Base-by-base conservation (phyloP, 768 basidiomycete species). In the Lactarius akahatsu region DNA sequence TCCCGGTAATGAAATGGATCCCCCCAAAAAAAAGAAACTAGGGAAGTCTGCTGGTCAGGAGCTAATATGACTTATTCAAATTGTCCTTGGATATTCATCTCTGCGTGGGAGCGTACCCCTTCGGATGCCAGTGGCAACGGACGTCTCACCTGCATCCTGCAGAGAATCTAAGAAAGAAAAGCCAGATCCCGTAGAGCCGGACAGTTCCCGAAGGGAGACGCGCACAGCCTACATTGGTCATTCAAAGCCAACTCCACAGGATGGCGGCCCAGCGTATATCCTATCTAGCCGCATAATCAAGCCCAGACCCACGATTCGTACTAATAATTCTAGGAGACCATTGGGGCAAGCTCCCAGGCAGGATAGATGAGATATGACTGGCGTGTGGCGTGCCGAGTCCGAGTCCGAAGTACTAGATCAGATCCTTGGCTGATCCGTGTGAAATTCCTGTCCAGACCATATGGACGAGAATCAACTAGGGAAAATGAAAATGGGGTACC, bases 201-300 rank as follows among this genome's bases (percentile, higher is more conserved):
- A 50, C 26, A 50, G 23, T 50, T 4, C 23, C 47, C 4, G 10
- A 26, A 11, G n/a, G 4, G 23, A 50, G 47, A 26, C 47, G 23
- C 47, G 47, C 47, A 50, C 23, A 23, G 11, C 47, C 47, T 13
- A 50, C 23, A 26, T 50, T 13, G 23, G 47, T 50, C 47, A 50
- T 47, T 47, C 45, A 47, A 23, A 47, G 45, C 45, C 45, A 47
- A n/a, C n/a, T n/a, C n/a, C n/a, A n/a, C n/a, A n/a, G n/a, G n/a
- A n/a, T n/a, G n/a, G n/a, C n/a, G n/a, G n/a, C n/a, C n/a, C n/a
- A n/a, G n/a, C n/a, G n/a, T n/a, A n/a, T n/a, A 47, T 47, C n/a
- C 45, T 11, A 47, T 47, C 10, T n/a, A 47, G 9, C n/a, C 11
- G 20, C n/a, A n/a, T n/a, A 10, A 47, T n/a, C 9, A 47, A 32